Base-by-base conservation (phyloP, 2,329 filamentous ascomycete genomes). In the Fusarium pseudoanthophilum region DNA sequence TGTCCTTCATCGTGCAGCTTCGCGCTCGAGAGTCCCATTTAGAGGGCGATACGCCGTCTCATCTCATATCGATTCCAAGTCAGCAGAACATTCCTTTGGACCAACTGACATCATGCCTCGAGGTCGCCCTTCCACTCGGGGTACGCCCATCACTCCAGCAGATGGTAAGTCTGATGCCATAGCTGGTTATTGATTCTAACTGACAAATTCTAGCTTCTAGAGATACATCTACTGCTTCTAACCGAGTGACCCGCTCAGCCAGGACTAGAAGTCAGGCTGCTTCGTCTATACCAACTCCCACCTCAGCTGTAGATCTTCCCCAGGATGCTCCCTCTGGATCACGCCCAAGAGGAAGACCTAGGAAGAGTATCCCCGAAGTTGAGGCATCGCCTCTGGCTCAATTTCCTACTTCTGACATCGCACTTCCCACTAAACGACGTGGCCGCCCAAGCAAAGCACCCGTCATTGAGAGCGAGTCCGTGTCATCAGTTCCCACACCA, bases 401-500 rank as follows among this genome's bases (percentile, higher is more conserved):
- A n/a, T 61, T 52, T 46, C 45, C 67, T 20, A n/a, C 49, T 18
- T 26, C 53, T 15, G 60, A 61, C 40, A 40, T 58, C 26, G 53
- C 58, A 45, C 59, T 43, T 34, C 53, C 68, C 20, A 42, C 68
- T 21, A 75, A 60, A 56, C 69, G 67, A 56, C 71, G 68, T 37
- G 70, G 69, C 21, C 75, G 74, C 40, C 67, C 64, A 51, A 73
- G 69, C 59, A 76, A 73, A 45, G 64, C 60, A 11, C 55, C 71
- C 34, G 57, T 62, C 16, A 36, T 74, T 11, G 69, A 71, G 30
- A 81, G 76, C 51, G 78, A 78, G 40, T 80, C 82, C 11, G 75
- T 75, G 11, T 83, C 81, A 21, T 81, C 82, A 9, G 76, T 72
- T 2, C 78, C 77, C 45, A 82, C 81, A 8, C 77, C 81, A 26